These are phyloP conservation scores for Cystofilobasidium ferigula DNA, from an alignment of 768 basidiomycete genomes.

Conservation along the genomic window DNA sequence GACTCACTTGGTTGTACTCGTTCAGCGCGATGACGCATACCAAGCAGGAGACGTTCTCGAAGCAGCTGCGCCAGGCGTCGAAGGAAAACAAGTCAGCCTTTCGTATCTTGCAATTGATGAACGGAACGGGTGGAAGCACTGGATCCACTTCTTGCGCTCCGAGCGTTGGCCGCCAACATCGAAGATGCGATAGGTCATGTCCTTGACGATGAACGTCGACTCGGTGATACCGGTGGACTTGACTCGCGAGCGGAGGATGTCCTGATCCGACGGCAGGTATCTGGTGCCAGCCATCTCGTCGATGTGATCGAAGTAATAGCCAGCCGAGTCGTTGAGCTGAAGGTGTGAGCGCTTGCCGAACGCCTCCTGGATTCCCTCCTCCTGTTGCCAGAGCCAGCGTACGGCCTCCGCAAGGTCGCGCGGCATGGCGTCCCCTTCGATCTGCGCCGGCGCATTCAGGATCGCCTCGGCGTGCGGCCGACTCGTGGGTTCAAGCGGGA, in stretches of 20 bases:
- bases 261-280: conserved; percentile 4
- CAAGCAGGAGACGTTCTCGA: conserved; percentile 89
- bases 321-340: conserved; percentile 82
- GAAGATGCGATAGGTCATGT: conserved; percentile 74
- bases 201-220: conserved; percentile 43
- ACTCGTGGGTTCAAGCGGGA: background rate
- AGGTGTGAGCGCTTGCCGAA: conserved; percentile 53
- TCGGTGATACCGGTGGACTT: conserved; percentile 89
- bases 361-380: conserved; percentile 12
- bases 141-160: conserved; percentile 71
- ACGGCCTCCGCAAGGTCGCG: background rate
- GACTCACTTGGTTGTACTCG: no score
- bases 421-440: conserved; percentile 46
- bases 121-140: conserved; percentile 34
- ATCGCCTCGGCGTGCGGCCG: conserved; percentile 5
- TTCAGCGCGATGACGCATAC: no score
- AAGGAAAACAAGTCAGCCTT: no score
- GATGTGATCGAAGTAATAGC: conserved; percentile 42
- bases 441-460: conserved; percentile 22
- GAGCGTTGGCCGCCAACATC: conserved; percentile 83
- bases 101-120: background rate
- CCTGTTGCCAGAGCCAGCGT: conserved; percentile 2
- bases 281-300: background rate
- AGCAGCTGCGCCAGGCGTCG: conserved; percentile 42
- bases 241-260: conserved; percentile 51